Percentiles rank a stretch among this genome's conserved stretches.
These are phyloP conservation scores for Geotrichum histeridarum DNA, from an alignment of 1,139 yeast genomes.

Conservation along the genomic window DNA sequence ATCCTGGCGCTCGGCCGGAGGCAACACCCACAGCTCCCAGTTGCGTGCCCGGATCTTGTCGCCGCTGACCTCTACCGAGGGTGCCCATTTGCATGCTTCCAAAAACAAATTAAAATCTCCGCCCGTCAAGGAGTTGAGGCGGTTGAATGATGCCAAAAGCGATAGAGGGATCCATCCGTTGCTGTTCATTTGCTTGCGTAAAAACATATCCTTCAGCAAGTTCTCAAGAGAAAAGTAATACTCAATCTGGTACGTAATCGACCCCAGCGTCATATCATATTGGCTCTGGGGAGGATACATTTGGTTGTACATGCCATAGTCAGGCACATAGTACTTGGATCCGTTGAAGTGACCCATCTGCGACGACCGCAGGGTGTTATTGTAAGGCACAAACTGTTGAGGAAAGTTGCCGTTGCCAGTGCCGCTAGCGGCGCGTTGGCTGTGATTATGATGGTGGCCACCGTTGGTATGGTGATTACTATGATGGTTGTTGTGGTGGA, in stretches of 20 bases:
- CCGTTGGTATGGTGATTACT: conserved; percentile 36
- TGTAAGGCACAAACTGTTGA: conserved; percentile 13
- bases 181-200: conserved; percentile 74
- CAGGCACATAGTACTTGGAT: conserved; percentile 8
- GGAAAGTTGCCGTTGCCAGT: conserved; percentile 17
- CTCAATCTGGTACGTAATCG: conserved; percentile 56
- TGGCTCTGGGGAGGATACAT: conserved; percentile 10
- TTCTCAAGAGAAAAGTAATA: conserved; percentile 88
- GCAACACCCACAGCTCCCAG: conserved; percentile 49
- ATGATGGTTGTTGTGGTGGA: conserved; percentile 27
- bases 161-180: conserved; percentile 66
- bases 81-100: conserved; percentile 45
- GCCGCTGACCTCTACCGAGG: conserved; percentile 45
- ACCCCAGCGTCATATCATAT: conserved; percentile 30
- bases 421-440: conserved; percentile 4
- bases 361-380: conserved; percentile 14
- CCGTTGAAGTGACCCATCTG: conserved; percentile 9
- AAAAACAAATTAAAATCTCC: conserved; percentile 47
- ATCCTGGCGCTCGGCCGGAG: conserved; percentile 44
- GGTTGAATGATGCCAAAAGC: conserved; percentile 64
- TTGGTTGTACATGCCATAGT: conserved; percentile 6
- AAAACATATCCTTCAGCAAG: conserved; percentile 70
- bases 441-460: conserved; percentile 19
- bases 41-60: conserved; percentile 45
- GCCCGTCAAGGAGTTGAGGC: conserved; percentile 57